A percentile compares a stretch with the other conserved stretches of the same genome.
Evolutionary conservation across 1,284 basidiomycete genomes (phyloP).

Genomic region (Malassezia cuniculi): DNA sequence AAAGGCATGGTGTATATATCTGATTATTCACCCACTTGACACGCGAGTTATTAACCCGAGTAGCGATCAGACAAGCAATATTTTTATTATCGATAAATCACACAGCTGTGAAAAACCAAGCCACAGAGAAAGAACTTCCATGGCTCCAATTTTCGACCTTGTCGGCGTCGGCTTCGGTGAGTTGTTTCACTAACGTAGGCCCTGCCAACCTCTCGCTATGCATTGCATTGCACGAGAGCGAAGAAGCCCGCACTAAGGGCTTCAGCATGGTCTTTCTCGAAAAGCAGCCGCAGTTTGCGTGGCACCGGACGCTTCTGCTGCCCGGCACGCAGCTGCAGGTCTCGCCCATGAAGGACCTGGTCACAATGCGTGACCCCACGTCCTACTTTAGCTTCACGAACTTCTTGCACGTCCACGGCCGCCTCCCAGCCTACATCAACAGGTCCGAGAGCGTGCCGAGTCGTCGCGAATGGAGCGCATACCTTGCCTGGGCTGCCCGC

Average conservation of each 20-base stretch:
- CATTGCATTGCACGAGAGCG: constrained; percentile 36
- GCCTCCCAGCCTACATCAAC: constrained; percentile 42
- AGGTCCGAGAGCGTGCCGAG: constrained; percentile 36
- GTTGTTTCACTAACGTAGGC: constrained; percentile 1
- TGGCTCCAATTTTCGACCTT: constrained; percentile 34
- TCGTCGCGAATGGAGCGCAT: constrained; percentile 43
- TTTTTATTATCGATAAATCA: no score
- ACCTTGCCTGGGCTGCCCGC: constrained; percentile 39
- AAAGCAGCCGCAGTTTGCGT: constrained; percentile 35
- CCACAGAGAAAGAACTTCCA: no score
- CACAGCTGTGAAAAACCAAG: no score
- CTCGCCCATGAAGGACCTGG: constrained; percentile 42
- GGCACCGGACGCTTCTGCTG: constrained; percentile 40
- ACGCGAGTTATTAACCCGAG: no score
- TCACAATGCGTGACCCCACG: constrained; percentile 42
- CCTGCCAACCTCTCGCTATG: constrained; percentile 41
- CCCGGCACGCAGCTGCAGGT: constrained; percentile 43
- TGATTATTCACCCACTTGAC: no score
- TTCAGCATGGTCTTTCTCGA: constrained; percentile 36
- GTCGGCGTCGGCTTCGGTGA: constrained; percentile 37
- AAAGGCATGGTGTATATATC: no score
- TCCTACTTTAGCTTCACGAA: constrained; percentile 40
- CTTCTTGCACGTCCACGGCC: constrained; percentile 36
- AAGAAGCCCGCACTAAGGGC: constrained; percentile 18
- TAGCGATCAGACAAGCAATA: no score